Evolutionary conservation across 1,139 yeast genomes (phyloP), one percentile per base, ranked within the genome.

Genomic region (Yamadazyma trypodendri): DNA sequence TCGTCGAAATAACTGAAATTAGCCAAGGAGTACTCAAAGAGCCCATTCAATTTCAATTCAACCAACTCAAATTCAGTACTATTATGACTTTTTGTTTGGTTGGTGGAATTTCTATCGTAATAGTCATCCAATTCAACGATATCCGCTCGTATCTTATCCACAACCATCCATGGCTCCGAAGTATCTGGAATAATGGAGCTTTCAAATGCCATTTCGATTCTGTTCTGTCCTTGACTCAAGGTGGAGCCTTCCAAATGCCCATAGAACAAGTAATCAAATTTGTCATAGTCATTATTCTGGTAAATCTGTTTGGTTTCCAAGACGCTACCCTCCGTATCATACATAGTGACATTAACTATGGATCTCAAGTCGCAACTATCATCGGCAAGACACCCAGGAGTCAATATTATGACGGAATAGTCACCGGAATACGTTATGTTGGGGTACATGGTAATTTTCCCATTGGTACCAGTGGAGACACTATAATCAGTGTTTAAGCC

Each of bases 311-410:
- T 48, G 0, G 68, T 64, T 23, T 63, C 61, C 16, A 81, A 52
- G 2, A 71, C 48, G 0, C 75, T 63, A 14, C 72, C 73, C 29
- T 75, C 70, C 33, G 69, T 66, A 41, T 69, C 72, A 44, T 66
- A 66, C 2, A 90, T 68, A 0, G 95, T 74, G 0, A 84, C 96
- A 50, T 86, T 85, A 5, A 87, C 92, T 22, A 79, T 76, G 5
- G 95, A 89, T 56, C 99, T 75, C 16, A 65, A 47, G 18, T 57
- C 51, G 61, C 99, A 92, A 0, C 95, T 75, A 32, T 68, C 63
- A 55, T 87, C 96, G 8, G 54, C 60, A 2, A 63, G 44, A 62
- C 99, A 92, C 0, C 98, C 97, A 0, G 97, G 97, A 0, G 98
- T 92, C 48, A 76, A 80, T 41, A 90, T 52, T 38, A 79, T 66